Conservation (phyloP, 306 rosid species). For the Prunus armeniaca region DNA sequence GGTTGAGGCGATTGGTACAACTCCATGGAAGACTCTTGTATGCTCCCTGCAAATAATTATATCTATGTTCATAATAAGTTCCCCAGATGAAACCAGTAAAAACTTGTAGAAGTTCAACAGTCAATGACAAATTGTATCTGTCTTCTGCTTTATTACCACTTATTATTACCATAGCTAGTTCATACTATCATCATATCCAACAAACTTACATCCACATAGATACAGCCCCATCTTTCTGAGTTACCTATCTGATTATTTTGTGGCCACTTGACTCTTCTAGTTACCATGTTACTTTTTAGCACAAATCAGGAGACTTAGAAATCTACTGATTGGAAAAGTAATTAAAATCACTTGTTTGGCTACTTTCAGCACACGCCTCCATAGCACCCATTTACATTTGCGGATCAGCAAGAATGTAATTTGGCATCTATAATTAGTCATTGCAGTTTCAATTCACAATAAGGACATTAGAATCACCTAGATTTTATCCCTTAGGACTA, state of each 20-base stretch:
- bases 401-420: too few relatives aligned
- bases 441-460: not conserved
- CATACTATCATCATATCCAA: not conserved
- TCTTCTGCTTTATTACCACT: not conserved
- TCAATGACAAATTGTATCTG: not conserved
- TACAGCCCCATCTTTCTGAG: not conserved
- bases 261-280: not conserved
- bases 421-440: too few relatives aligned
- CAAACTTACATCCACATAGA: not conserved
- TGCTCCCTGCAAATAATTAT: slow-evolving; percentile 48
- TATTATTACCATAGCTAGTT: not conserved
- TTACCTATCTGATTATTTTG: not conserved
- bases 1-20: slow-evolving; percentile 73
- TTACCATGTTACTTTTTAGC: not conserved
- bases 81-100: not conserved
- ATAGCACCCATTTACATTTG: too few relatives aligned
- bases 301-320: not conserved
- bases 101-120: not conserved
- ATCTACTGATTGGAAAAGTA: not conserved
- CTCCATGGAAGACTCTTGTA: slow-evolving; percentile 58
- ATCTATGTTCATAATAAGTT: not conserved
- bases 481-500: not conserved
- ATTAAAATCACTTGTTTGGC: not conserved
- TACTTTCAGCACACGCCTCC: not conserved
- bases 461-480: not conserved